Evolutionary conservation across 2,329 filamentous ascomycete species (phyloP), one percentile per base, ranked within the genome.

Genomic region (Pleurostoma richardsiae): DNA sequence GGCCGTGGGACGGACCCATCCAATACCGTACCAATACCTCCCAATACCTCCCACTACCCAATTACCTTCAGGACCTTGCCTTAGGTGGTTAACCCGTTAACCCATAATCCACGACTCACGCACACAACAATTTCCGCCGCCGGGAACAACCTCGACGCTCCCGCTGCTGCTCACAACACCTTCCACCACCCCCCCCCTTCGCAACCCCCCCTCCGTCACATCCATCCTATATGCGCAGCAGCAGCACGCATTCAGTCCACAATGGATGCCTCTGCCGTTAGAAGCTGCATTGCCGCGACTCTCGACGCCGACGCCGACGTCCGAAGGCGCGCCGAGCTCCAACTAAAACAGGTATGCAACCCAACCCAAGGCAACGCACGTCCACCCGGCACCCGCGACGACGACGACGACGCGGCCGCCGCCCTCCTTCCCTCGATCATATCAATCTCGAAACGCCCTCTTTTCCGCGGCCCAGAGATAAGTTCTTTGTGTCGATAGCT

Each of bases 181-280:
- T n/a, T 36, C n/a, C 33, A 8, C 8, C 33, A 36, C 33, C 33
- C 33, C 33, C 7, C 39, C 5, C 29, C 26, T 40, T 19, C 19
- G 19, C 19, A 19, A 19, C 19, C 19, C 19, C 19, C 19, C 19
- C 40, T 29, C 41, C 30, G 39, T 31, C 43, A 39, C 8, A 29
- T 36, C 33, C 33, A 8, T n/a, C 33, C 33, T 36, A 28, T 11
- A 41, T 41, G 40, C 40, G 40, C 40, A 11, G 10, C 11, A 11
- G 4, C 40, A 5, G 5, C n/a, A 33, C 30, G 39, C 29, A 48
- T 36, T 44, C 40, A 43, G 31, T 45, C 54, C 58, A 71, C 62
- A 67, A 91, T 91, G 87, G 86, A 90, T 76, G 80, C 80, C 68
- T 76, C 80, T 67, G 80, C 79, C 66, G 77, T 92, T 68, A 80